Evolutionary conservation across 2,329 filamentous ascomycete species (phyloP).

Genomic region (Nemania serpens): DNA sequence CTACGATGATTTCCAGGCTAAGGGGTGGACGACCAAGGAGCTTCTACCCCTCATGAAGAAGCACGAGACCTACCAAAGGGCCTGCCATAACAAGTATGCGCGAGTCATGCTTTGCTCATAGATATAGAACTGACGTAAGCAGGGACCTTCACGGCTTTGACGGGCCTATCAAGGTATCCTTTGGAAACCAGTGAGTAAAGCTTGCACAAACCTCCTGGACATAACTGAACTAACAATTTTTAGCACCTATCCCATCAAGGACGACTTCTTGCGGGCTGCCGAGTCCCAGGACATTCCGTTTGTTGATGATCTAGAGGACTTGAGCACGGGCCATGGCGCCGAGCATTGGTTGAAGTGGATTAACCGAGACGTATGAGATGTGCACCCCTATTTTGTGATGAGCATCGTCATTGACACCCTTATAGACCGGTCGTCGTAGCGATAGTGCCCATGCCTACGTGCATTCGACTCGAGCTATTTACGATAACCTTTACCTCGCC

Average conservation of each 20-base stretch:
- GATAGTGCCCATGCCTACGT: constrained; percentile 80
- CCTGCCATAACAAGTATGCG: constrained; percentile 60
- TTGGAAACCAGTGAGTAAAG: constrained; percentile 67
- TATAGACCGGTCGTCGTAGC: constrained; percentile 69
- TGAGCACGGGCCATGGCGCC: constrained; percentile 70
- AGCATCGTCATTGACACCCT: not conserved
- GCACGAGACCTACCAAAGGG: constrained; percentile 76
- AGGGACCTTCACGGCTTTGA: constrained; percentile 75
- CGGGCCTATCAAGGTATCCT: constrained; percentile 81
- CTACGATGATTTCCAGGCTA: constrained; percentile 78
- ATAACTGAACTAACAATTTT: constrained; percentile 13
- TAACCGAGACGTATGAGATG: constrained; percentile 61
- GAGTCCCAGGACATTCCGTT: constrained; percentile 75
- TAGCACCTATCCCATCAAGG: constrained; percentile 76
- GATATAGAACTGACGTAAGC: constrained; percentile 24
- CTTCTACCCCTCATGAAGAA: constrained; percentile 78
- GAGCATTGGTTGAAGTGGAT: constrained; percentile 90
- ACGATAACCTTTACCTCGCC: constrained; percentile 72
- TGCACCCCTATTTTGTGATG: not conserved
- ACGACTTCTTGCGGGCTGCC: constrained; percentile 75
- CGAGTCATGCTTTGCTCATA: not conserved
- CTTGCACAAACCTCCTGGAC: not conserved
- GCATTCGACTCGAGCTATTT: constrained; percentile 72
- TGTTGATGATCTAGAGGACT: constrained; percentile 77
- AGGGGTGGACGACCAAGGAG: constrained; percentile 79